Conservation (phyloP, 2,329 filamentous ascomycete species). For the Pseudohalonectria lignicola region DNA sequence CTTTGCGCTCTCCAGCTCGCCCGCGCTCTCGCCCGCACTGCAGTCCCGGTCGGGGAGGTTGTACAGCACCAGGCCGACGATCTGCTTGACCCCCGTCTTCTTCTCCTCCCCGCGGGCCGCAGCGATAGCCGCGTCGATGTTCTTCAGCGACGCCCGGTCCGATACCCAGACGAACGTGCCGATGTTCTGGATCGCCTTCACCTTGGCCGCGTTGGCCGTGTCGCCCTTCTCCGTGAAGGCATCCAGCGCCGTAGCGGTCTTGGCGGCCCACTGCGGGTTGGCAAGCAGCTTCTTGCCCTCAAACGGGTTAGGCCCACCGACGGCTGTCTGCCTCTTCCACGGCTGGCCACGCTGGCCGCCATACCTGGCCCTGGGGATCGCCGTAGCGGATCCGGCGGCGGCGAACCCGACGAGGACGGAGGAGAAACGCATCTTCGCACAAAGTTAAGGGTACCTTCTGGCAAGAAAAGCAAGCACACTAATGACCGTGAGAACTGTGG, state of each 20-base stretch:
- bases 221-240: constrained; percentile 24
- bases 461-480: background rate
- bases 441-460: too few relatives aligned
- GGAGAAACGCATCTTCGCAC: constrained; percentile 11
- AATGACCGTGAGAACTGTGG: background rate
- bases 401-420: constrained; percentile 9
- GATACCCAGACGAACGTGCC: constrained; percentile 33
- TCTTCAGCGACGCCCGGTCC: constrained; percentile 20
- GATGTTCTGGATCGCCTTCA: constrained; percentile 24
- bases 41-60: constrained; percentile 34
- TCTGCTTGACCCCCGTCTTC: constrained; percentile 20
- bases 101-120: constrained; percentile 22
- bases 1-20: constrained; percentile 24
- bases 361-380: constrained; percentile 6
- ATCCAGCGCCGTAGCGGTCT: constrained; percentile 25
- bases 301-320: constrained; percentile 28
- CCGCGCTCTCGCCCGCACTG: constrained; percentile 27
- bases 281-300: constrained; percentile 33
- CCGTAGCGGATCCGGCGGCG: constrained; percentile 8
- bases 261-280: constrained; percentile 29
- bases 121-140: constrained; percentile 27
- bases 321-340: background rate
- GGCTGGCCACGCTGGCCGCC: background rate
- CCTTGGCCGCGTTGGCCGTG: constrained; percentile 22
- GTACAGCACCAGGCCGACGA: constrained; percentile 31